Evolutionary conservation across 257 asterid species (phyloP).

Genomic region (Nicotiana benthamiana): DNA sequence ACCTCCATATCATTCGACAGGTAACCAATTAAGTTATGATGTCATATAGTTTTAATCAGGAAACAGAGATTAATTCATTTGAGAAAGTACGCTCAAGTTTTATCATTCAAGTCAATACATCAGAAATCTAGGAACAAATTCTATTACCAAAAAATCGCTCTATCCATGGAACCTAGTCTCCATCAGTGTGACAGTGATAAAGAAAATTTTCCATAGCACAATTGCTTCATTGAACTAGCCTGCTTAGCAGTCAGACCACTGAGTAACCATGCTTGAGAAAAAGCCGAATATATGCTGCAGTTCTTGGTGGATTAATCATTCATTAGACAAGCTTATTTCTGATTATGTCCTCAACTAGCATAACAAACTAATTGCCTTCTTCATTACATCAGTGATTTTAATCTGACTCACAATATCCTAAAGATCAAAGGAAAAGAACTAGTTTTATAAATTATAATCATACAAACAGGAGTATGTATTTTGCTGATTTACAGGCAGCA

Average conservation of each 20-base stretch:
- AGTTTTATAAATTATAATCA: background rate
- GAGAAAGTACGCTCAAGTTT: background rate
- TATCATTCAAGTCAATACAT: background rate
- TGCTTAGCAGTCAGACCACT: background rate
- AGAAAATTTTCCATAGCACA: background rate
- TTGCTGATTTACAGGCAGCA: background rate
- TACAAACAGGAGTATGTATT: background rate
- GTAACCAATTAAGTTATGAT: background rate
- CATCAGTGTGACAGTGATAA: background rate
- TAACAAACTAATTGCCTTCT: background rate
- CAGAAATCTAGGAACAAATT: background rate
- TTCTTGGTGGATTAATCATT: background rate
- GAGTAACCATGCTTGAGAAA: background rate
- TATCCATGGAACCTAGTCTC: background rate
- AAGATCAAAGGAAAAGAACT: background rate
- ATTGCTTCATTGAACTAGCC: background rate
- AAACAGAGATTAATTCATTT: background rate
- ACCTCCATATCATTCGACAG: background rate
- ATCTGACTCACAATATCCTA: background rate
- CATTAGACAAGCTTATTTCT: background rate
- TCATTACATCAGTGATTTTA: background rate
- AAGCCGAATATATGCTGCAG: background rate
- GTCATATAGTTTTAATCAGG: background rate
- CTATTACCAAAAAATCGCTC: background rate
- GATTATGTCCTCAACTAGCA: background rate